Evolutionary conservation across 1,139 yeast species (phyloP).

Genomic region (Candida sp.): DNA sequence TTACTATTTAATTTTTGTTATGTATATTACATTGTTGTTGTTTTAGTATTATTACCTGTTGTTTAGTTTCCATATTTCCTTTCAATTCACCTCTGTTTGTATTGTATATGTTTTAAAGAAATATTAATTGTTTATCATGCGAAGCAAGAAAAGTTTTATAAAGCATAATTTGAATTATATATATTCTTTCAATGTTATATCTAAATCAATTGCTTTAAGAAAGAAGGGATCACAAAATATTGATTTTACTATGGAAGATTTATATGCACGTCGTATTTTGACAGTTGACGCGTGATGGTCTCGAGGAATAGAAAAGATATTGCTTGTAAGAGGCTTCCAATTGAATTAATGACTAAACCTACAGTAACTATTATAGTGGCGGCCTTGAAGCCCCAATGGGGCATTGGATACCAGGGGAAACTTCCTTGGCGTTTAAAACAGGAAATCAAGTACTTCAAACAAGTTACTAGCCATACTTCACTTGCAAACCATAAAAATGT

Average conservation of each 20-base stretch:
- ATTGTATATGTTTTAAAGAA: background rate
- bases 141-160: no score
- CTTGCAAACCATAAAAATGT: slow-evolving; percentile 50
- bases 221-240: no score
- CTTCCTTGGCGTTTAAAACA: slow-evolving; percentile 86
- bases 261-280: background rate
- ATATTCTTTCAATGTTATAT: no score
- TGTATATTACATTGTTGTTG: background rate
- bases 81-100: background rate
- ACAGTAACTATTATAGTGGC: slow-evolving; percentile 73
- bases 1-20: no score
- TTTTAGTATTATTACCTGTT: background rate
- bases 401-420: slow-evolving; percentile 79
- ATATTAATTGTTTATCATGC: no score
- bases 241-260: no score
- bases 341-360: slow-evolving; percentile 8
- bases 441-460: slow-evolving; percentile 83
- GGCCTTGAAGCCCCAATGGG: slow-evolving; percentile 73
- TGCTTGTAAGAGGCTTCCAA: no score
- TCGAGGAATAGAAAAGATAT: no score
- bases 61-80: no score
- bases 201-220: no score
- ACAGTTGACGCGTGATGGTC: no score
- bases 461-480: slow-evolving; percentile 54
- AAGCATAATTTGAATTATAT: no score